Evolutionary conservation across 2,329 filamentous ascomycete genomes (phyloP), one percentile per base, ranked within the genome.

Genomic region (Sporothrix protearum): DNA sequence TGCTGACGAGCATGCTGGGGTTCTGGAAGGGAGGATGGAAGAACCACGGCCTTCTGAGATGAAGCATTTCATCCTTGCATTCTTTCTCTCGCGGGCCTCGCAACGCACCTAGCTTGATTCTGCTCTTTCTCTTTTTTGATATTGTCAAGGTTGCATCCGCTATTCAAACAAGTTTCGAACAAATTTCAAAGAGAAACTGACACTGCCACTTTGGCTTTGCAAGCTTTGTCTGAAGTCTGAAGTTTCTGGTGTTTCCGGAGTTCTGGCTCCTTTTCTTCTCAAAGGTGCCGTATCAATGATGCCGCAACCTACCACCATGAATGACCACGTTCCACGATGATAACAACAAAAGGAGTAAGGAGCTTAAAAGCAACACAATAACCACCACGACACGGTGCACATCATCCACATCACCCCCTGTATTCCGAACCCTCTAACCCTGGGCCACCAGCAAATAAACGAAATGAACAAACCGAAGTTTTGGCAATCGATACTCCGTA

Each of bases 381-480:
- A 61, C 55, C 30, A 39, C 30, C 16, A 61, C 10, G 19, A 36
- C 7, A 36, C 16, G 30, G 33, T 22, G 55, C 55, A 39, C 30
- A 22, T 22, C 30, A 61, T 61, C 55, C 9, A 10, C 39, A 42
- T 10, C 39, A 10, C 39, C 14, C 49, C 12, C 53, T 28, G 53
- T 57, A 64, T 64, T 39, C 39, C 64, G 7, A 68, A 12, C 22
- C 49, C n/a, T 22, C 49, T 25, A n/a, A 53, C 49, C 28, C n/a
- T 12, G 49, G n/a, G 49, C 49, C 22, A 66, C 14, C n/a, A 12
- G 5, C 36, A 64, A 36, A 64, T 68, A 16, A 55, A 68, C 64
- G 66, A 68, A 55, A 68, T 68, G 47, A 68, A 68, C 47, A 68
- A 68, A 42, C 36, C 47, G 49, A 55, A 68, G 55, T 55, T 55